These are phyloP conservation scores for Penstemon davidsonii DNA, from an alignment of 257 asterid genomes.

Conservation along the genomic window DNA sequence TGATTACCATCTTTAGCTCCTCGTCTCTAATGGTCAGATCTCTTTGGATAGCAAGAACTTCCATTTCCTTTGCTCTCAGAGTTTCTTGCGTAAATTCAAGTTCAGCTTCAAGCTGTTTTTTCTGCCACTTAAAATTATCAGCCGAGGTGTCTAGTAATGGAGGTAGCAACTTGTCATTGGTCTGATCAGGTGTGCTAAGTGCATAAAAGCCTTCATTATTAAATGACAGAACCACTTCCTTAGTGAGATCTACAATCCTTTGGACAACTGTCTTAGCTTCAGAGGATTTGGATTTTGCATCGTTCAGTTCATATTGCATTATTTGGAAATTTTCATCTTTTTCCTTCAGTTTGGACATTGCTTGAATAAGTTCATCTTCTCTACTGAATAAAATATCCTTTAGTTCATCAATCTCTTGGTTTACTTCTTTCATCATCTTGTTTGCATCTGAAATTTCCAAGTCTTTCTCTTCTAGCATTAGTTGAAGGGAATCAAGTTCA, in stretches of 20 bases:
- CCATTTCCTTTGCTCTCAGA: constrained; percentile 67
- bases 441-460: constrained; percentile 52
- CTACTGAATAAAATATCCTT: constrained; percentile 42
- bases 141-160: constrained; percentile 27
- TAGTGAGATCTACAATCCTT: constrained; percentile 64
- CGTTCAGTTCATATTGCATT: constrained; percentile 52
- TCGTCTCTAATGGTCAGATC: constrained; percentile 60
- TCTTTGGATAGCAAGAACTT: constrained; percentile 58
- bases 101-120: constrained; percentile 62
- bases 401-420: constrained; percentile 53
- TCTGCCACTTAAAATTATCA: constrained; percentile 44
- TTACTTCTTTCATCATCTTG: constrained; percentile 49
- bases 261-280: constrained; percentile 75
- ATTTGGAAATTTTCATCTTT: constrained; percentile 55
- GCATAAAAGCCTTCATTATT: constrained; percentile 31
- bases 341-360: constrained; percentile 55
- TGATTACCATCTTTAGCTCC: constrained; percentile 50
- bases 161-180: constrained; percentile 20
- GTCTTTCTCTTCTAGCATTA: constrained; percentile 58
- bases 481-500: constrained; percentile 59
- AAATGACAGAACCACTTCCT: constrained; percentile 49
- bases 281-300: constrained; percentile 43
- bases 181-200: constrained; percentile 28
- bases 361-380: constrained; percentile 61
- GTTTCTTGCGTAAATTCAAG: constrained; percentile 56